Evolutionary conservation across 257 asterid genomes (phyloP), one percentile per base, ranked within the genome.

Genomic region (Eucommia ulmoides): DNA sequence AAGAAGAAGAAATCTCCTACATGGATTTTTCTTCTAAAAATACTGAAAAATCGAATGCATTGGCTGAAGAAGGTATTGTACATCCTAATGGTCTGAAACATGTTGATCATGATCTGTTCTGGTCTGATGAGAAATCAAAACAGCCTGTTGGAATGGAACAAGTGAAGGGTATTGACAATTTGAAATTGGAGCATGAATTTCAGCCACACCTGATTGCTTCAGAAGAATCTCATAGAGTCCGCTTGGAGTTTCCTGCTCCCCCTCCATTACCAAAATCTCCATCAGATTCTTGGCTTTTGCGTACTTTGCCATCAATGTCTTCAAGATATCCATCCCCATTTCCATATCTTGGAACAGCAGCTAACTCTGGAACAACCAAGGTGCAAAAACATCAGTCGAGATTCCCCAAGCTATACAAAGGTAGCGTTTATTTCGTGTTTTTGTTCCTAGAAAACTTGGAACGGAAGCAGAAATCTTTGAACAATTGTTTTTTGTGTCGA

Each of bases 211-310:
- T 56, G 23, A 55, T 23, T 17, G 61, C 47, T 33, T 46, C 45
- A n/a, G 63, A 52, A 23, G 62, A 49, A 20, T 52, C 65, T 22
- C 35, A 17, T 21, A 24, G 51, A 45, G 49, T 52, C 21, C 11
- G 51, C 55, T 54, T 49, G 1, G 51, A 54, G 22, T 41, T 73
- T 57, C 82, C 67, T 33, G 64, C 38, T 52, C 76, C 91, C n/a
- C 89, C 89, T n/a, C 82, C 94, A 18, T 73, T 80, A 47, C 93
- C 86, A 1, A 69, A 74, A 73, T 75, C 93, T 60, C 94, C 94
- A 23, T 69, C 93, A 3, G 96, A 86, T 70, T 87, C 96, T 20
- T 87, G 96, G 96, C 93, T 87, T 35, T 69, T 62, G 33, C 85
- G 94, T 19, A 74, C 93, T n/a, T 73, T 88, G 73, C 94, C 94